A percentile compares a stretch with the other conserved stretches of the same genome.
Conservation (phyloP, 768 basidiomycete genomes). For the Russula emetica region DNA sequence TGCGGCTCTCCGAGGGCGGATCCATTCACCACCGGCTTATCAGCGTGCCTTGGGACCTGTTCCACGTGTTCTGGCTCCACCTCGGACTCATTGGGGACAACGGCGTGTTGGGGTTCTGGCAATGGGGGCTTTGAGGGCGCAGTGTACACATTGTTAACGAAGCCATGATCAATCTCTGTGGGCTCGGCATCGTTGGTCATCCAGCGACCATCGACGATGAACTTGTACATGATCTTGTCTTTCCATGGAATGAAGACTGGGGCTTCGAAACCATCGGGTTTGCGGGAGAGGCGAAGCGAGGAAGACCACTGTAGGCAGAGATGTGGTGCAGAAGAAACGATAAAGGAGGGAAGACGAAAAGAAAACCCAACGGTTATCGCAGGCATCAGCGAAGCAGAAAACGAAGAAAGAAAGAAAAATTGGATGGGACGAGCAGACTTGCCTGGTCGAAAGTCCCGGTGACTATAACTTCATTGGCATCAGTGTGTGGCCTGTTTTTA, state of each 20-base stretch:
- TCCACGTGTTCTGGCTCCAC: constrained; percentile 15
- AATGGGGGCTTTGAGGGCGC: constrained; percentile 26
- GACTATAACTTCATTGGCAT: constrained; percentile 27
- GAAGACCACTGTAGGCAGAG: constrained; percentile 30
- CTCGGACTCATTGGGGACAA: constrained; percentile 4
- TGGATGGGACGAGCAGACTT: constrained; percentile 13
- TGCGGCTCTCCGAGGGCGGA: constrained; percentile 9
- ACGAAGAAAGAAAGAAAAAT: background rate
- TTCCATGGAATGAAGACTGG: constrained; percentile 31
- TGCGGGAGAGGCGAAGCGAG: constrained; percentile 33
- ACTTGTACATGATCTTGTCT: constrained; percentile 35
- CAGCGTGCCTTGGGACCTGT: background rate
- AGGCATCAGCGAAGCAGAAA: constrained; percentile 21
- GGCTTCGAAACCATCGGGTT: constrained; percentile 32
- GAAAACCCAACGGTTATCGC: constrained; percentile 23
- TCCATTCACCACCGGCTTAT: constrained; percentile 13
- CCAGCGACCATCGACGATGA: constrained; percentile 38
- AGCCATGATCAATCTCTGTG: constrained; percentile 33
- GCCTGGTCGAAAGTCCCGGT: constrained; percentile 30
- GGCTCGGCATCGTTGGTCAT: constrained; percentile 30
- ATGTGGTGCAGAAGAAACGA: constrained; percentile 18
- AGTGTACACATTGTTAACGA: constrained; percentile 35
- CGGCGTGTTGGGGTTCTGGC: background rate
- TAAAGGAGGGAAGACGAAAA: constrained; percentile 27
- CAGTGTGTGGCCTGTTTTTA: constrained; percentile 27